Evolutionary conservation across 192 early-diverging fungal genomes (phyloP).

Genomic region (Funneliformis mosseae): DNA sequence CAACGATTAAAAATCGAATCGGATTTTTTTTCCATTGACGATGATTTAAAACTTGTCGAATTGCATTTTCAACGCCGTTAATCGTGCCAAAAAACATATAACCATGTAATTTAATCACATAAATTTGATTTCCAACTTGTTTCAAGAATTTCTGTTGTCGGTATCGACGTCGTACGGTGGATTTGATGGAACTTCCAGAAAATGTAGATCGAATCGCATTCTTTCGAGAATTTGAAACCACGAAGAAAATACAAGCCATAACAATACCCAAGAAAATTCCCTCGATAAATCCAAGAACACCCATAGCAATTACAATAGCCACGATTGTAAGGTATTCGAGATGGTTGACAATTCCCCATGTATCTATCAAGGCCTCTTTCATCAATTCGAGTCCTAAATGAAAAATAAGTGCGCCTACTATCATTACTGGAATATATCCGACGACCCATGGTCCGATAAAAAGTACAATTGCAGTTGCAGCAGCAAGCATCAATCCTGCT

Average conservation of each 20-base stretch:
- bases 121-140: constrained; percentile 82
- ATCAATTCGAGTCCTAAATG: constrained; percentile 93
- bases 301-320: constrained; percentile 87
- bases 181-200: constrained; percentile 70
- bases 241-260: constrained; percentile 94
- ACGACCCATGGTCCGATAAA: constrained; percentile 85
- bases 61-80: constrained; percentile 74
- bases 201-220: constrained; percentile 66
- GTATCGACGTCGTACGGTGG: constrained; percentile 86
- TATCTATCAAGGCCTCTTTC: constrained; percentile 89
- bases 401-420: constrained; percentile 95
- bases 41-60: constrained; percentile 64
- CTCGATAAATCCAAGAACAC: constrained; percentile 91
- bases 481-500: constrained; percentile 83
- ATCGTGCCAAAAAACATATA: constrained; percentile 98
- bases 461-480: constrained; percentile 74
- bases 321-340: constrained; percentile 92
- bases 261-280: constrained; percentile 94
- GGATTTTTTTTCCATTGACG: constrained; percentile 69
- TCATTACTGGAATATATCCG: constrained; percentile 90
- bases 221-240: constrained; percentile 71
- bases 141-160: constrained; percentile 86
- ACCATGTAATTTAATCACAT: constrained; percentile 87
- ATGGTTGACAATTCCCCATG: constrained; percentile 78
- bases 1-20: constrained; percentile 87